Conservation (phyloP, 2,329 filamentous ascomycete species). For the Dothideomycetes sp. region DNA sequence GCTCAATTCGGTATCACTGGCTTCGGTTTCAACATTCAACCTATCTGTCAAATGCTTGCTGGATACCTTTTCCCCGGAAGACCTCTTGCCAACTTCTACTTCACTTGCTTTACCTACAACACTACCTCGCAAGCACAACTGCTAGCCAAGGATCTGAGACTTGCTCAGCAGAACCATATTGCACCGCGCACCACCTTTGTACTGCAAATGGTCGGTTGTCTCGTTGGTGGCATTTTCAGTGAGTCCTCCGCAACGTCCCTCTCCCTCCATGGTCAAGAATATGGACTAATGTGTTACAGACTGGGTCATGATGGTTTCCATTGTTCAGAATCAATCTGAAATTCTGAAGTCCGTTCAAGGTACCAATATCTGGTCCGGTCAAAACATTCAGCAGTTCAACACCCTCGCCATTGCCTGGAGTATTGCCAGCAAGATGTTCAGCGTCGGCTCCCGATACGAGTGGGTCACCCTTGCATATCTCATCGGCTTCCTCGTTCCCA, state of each 20-base stretch:
- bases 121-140: slow-evolving; percentile 18
- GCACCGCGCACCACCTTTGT: slow-evolving; percentile 29
- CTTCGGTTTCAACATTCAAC: slow-evolving; percentile 30
- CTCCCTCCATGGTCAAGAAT: no score
- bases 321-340: slow-evolving; percentile 32
- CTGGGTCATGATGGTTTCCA: slow-evolving; percentile 19
- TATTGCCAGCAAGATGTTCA: slow-evolving; percentile 34
- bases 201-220: slow-evolving; percentile 31
- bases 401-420: slow-evolving; percentile 30
- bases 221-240: slow-evolving; percentile 32
- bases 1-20: slow-evolving; percentile 20
- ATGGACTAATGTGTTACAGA: not conserved
- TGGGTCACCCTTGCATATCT: slow-evolving; percentile 30
- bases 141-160: slow-evolving; percentile 22
- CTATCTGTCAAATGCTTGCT: slow-evolving; percentile 36
- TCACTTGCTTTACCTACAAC: slow-evolving; percentile 19
- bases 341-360: slow-evolving; percentile 32
- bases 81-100: slow-evolving; percentile 25
- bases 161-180: slow-evolving; percentile 27
- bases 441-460: slow-evolving; percentile 22
- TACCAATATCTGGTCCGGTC: slow-evolving; percentile 38
- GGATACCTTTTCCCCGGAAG: slow-evolving; percentile 35
- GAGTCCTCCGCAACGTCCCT: slow-evolving; percentile 17
- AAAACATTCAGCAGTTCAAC: slow-evolving; percentile 36
- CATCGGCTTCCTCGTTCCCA: slow-evolving; percentile 31